A percentile compares a stretch with the other conserved stretches of the same genome.
These are phyloP conservation scores for Eimeria acervulina DNA, from an alignment of 169 alveolate genomes.

Conservation along the genomic window DNA sequence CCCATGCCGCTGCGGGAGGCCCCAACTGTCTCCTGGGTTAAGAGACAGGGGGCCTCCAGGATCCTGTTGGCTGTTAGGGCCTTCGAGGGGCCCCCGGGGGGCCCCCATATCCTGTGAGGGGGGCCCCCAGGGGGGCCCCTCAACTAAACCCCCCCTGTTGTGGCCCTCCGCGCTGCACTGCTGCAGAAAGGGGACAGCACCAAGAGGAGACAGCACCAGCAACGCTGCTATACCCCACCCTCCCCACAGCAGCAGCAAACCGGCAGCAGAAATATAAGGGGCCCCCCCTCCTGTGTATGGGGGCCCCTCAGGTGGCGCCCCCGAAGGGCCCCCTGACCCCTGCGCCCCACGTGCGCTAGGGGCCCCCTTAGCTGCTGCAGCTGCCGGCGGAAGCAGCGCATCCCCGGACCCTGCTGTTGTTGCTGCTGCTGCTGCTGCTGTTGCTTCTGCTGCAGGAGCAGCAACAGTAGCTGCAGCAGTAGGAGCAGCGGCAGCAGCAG, in stretches of 20 bases:
- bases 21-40: not conserved
- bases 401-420: not conserved
- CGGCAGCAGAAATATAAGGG: not conserved
- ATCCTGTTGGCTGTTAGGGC: not conserved
- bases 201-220: slow-evolving; percentile 40
- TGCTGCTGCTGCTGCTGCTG: not conserved
- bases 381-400: not conserved
- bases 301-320: slow-evolving; percentile 18
- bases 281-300: not conserved
- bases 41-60: not conserved
- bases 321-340: slow-evolving; percentile 14
- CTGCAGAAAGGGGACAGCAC: not conserved
- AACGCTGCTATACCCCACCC: not conserved
- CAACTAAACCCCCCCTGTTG: not conserved
- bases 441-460: not conserved
- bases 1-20: slow-evolving; percentile 48
- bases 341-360: not conserved
- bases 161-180: not conserved
- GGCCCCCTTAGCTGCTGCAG: slow-evolving; percentile 32
- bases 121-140: slow-evolving; percentile 42
- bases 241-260: slow-evolving; percentile 53
- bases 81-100: slow-evolving; percentile 14
- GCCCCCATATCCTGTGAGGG: not conserved
- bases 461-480: slow-evolving; percentile 16
- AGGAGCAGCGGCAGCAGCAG: slow-evolving; percentile 39